Evolutionary conservation across 2,329 filamentous ascomycete genomes (phyloP).

Genomic region (Trichothecium sympodiale): DNA sequence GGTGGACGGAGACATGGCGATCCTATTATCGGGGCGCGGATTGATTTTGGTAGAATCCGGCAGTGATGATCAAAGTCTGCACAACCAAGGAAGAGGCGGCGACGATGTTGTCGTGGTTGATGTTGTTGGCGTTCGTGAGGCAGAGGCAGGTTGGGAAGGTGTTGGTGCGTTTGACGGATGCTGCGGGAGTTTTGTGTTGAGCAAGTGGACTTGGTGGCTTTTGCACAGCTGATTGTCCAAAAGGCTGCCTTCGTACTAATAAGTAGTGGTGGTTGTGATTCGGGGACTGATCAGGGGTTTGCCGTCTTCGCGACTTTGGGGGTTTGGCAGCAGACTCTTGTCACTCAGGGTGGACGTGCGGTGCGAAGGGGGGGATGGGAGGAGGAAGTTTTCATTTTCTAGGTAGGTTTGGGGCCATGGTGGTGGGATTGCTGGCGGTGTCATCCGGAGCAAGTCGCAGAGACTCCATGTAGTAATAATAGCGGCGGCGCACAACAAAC

Average conservation of each 20-base stretch:
- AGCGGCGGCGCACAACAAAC: neutral
- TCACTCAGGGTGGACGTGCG: neutral
- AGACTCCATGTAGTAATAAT: no score
- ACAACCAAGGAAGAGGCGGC: neutral
- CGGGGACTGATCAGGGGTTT: neutral
- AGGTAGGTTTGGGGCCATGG: neutral
- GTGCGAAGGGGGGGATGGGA: neutral
- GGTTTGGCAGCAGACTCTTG: no score
- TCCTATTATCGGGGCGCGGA: neutral
- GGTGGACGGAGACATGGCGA: slow-evolving; percentile 21
- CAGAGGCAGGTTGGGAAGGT: neutral
- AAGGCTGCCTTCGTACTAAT: neutral
- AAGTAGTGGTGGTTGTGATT: neutral
- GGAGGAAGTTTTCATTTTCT: slow-evolving; percentile 1
- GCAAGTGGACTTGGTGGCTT: no score
- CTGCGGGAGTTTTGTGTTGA: neutral
- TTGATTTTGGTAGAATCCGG: no score
- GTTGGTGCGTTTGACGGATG: slow-evolving; percentile 1
- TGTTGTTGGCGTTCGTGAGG: no score
- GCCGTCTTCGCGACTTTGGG: no score
- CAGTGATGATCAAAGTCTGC: slow-evolving; percentile 2
- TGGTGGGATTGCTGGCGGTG: neutral
- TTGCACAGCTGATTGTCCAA: neutral
- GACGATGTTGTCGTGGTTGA: neutral
- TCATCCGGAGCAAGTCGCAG: neutral